Conservation (phyloP, 106 monocot species). For the Dioscorea dumetorum region DNA sequence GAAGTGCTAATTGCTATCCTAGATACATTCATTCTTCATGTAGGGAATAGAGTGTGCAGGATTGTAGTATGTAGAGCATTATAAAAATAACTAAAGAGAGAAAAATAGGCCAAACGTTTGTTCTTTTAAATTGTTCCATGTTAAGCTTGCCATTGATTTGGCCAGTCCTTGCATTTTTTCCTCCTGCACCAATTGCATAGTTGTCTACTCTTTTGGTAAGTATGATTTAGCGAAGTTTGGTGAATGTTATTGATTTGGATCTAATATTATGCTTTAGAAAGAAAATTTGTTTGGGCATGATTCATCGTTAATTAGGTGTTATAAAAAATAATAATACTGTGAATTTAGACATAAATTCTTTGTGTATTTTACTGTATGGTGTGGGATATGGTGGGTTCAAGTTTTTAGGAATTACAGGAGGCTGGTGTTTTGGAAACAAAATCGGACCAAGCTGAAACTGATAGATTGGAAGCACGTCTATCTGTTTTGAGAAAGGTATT, state of each 20-base stretch:
- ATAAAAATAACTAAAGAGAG: too few relatives aligned
- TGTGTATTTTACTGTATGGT: neutral
- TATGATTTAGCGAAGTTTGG: too few relatives aligned
- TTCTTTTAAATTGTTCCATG: too few relatives aligned
- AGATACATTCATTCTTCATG: too few relatives aligned
- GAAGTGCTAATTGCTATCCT: too few relatives aligned
- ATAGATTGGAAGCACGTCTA: constrained; percentile 59
- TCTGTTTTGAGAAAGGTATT: constrained; percentile 63
- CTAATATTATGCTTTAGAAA: neutral
- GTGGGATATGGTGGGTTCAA: neutral
- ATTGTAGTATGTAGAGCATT: too few relatives aligned
- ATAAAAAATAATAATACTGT: neutral
- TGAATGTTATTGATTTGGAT: neutral
- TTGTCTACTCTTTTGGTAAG: too few relatives aligned
- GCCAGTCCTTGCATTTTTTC: too few relatives aligned
- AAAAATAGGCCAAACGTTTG: too few relatives aligned
- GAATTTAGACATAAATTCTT: neutral
- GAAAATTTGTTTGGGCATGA: neutral
- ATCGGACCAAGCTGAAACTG: constrained; percentile 42
- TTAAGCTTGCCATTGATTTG: too few relatives aligned
- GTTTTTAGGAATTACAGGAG: constrained; percentile 27
- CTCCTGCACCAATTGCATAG: too few relatives aligned
- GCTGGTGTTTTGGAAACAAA: constrained; percentile 18
- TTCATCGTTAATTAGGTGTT: neutral
- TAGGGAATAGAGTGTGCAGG: too few relatives aligned